These are phyloP conservation scores for Arbutus unedo DNA, from an alignment of 148 eudicot species.

Conservation along the genomic window DNA sequence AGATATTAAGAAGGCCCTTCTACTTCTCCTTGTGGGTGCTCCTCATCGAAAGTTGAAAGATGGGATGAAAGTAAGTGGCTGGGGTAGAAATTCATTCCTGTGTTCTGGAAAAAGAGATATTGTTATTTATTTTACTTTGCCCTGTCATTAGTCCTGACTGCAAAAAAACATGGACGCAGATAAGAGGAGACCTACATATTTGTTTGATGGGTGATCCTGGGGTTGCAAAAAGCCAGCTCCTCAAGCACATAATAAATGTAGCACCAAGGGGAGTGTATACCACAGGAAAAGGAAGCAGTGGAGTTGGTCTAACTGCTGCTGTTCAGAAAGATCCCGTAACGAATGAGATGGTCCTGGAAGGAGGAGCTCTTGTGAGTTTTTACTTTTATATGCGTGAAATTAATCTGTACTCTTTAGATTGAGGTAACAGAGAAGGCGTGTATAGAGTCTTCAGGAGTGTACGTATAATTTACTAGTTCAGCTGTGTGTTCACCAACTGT, in stretches of 20 bases:
- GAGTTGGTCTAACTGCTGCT: constrained; percentile 99
- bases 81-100: not conserved
- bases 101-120: not conserved
- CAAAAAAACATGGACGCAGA: constrained; percentile 44
- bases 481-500: not conserved
- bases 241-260: constrained; percentile 93
- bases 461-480: not conserved
- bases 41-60: constrained; percentile 90
- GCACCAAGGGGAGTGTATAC: constrained; percentile 99
- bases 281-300: constrained; percentile 98
- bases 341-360: constrained; percentile 97
- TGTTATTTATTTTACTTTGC: not conserved
- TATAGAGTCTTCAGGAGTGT: not conserved
- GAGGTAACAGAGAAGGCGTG: not conserved
- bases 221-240: constrained; percentile 98
- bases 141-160: not conserved
- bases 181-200: constrained; percentile 92
- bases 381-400: not conserved
- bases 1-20: constrained; percentile 94
- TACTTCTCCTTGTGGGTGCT: constrained; percentile 97
- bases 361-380: constrained; percentile 85
- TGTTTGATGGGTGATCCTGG: constrained; percentile 99
- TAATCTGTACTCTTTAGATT: not conserved
- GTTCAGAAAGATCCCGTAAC: constrained; percentile 98
- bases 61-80: constrained; percentile 82